Base-by-base conservation (phyloP, 306 rosid species). In the Vicia villosa region DNA sequence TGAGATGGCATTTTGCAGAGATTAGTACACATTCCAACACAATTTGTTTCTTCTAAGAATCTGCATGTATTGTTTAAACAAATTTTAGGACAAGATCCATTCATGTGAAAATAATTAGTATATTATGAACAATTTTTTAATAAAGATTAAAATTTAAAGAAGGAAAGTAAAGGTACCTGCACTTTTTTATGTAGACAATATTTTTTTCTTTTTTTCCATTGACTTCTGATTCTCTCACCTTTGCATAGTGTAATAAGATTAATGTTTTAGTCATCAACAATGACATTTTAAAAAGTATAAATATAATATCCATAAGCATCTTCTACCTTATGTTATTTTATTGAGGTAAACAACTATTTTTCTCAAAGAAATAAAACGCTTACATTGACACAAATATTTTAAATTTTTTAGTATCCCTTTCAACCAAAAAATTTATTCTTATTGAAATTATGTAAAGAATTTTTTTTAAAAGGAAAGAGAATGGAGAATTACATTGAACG, bases 1-100 rank as follows among this genome's bases (percentile, higher is more conserved):
- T 89, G 98, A 80, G 88, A 81, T 76, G 98, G 96, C 74, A 84
- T 74, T 74, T 89, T 92, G 79, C 98, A 92, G 32, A 89, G 89
- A 81, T 89, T 92, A 28, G 49, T 79, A 72, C 98, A 92, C 90
- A 89, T 78, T 37, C 96, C 98, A 26, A 74, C 91, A 79, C 98
- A 92, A 57, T 87, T 92, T 46, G 86, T 74, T 77, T 89, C 82
- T 82, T 89, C 96, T 63, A 92, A 75, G 46, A 92, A 84, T 86
- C 98, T 92, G 92, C 74, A 75, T 13, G 40, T 26, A 46, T 75
- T 49, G 58, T 40, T 6, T 72, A 28, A 38, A 51, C 30, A 58
- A 36, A 12, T 68, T 6, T 15, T 13, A 7, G 14, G 16, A 20
- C 19, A 11, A 40, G 5, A 34, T 34, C 3, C 8, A 7, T 34